phyloP scores from a whole-genome alignment of 106 monocot species.

The Hemerocallis citrina region DNA sequence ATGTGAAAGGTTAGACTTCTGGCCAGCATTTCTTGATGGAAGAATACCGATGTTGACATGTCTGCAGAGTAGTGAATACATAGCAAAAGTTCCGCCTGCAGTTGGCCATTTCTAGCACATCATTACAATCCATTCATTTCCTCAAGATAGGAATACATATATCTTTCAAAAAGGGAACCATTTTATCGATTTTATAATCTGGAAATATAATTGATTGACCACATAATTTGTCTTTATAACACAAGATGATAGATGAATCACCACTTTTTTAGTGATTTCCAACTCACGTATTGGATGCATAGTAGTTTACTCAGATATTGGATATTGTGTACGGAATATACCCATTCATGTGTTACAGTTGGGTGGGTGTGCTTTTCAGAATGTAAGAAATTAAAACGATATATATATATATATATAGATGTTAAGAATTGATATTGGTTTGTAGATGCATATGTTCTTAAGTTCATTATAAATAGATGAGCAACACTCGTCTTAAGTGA shows the following conservation, averaged over 20 bases:
- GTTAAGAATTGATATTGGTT: no score
- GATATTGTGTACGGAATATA: no score
- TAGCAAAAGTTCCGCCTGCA: slow-evolving; percentile 78
- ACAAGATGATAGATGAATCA: no score
- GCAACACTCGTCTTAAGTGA: no score
- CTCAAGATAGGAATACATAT: neutral
- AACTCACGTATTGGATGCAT: neutral
- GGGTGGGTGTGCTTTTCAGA: no score
- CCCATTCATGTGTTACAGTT: no score
- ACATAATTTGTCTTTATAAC: neutral
- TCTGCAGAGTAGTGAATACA: slow-evolving; percentile 72
- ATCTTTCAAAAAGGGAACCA: neutral
- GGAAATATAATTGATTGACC: neutral
- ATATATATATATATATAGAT: no score
- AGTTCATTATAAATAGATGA: no score
- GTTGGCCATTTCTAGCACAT: neutral
- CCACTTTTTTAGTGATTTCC: neutral
- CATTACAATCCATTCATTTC: neutral
- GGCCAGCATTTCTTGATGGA: slow-evolving; percentile 22
- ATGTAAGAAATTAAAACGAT: no score
- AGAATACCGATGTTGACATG: slow-evolving; percentile 58
- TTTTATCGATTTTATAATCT: neutral
- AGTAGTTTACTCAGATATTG: neutral
- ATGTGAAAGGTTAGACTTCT: neutral
- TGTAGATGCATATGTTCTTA: no score